These are phyloP conservation scores for Mariannaea elegans DNA, from an alignment of 2,329 filamentous ascomycete genomes.

Conservation along the genomic window DNA sequence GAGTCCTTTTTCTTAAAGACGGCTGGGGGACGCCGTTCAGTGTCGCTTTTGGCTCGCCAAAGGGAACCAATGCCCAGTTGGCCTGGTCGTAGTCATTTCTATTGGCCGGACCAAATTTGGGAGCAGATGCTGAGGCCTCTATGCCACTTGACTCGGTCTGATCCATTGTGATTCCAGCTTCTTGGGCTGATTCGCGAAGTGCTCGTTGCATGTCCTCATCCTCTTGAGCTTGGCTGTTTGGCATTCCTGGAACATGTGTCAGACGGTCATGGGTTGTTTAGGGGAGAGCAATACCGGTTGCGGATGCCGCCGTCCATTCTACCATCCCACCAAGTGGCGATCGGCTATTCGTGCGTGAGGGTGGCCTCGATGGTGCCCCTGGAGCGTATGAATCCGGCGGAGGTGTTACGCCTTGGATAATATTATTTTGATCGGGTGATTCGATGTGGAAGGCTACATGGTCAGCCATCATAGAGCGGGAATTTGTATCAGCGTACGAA, in stretches of 20 bases:
- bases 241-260: conserved; percentile 46
- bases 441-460: conserved; percentile 65
- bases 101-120: conserved; percentile 68
- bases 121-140: conserved; percentile 48
- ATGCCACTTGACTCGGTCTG: conserved; percentile 62
- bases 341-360: conserved; percentile 65
- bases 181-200: conserved; percentile 63
- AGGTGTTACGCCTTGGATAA: conserved; percentile 56
- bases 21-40: conserved; percentile 42
- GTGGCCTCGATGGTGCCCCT: conserved; percentile 67
- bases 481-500: conserved; percentile 39
- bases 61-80: conserved; percentile 68
- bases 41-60: conserved; percentile 40
- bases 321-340: conserved; percentile 64
- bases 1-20: conserved; percentile 53
- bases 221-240: conserved; percentile 52
- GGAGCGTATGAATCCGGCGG: conserved; percentile 51
- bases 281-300: conserved; percentile 49
- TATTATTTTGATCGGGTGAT: conserved; percentile 54
- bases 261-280: conserved; percentile 32
- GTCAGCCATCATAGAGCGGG: conserved; percentile 34
- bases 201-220: conserved; percentile 67
- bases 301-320: conserved; percentile 56
- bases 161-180: conserved; percentile 55
- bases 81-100: conserved; percentile 62